Base-by-base conservation (phyloP, 768 basidiomycete genomes). In the Kwoniella dejecticola region DNA sequence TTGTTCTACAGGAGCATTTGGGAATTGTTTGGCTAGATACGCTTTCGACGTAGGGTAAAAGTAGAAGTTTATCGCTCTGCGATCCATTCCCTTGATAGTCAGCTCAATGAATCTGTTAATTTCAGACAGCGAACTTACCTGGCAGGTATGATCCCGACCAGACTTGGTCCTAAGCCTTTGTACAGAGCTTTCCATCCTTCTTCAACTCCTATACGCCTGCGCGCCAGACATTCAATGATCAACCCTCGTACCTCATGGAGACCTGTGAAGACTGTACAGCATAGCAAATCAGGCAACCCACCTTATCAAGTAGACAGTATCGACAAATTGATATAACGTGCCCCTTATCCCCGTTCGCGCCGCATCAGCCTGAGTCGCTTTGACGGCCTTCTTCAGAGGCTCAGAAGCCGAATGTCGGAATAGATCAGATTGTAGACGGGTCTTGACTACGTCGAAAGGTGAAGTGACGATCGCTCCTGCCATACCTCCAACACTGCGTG, bases 361-460 rank as follows among this genome's bases (percentile, higher is more conserved):
- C 30, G 36, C 68, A 57, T 41, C 42, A 23, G 36, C 62, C 40
- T 67, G 77, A 71, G 49, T 81, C 2, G 80, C 79, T 26, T 77
- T 79, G 21, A 78, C 77, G 24, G 78, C 68, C 3, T 71, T 57
- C n/a, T 73, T 60, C 42, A 29, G 42, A 55, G 41, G 57, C 21
- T 46, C 27, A 17, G 33, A 45, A 38, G 45, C 58, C 8, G 33
- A 48, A 38, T 71, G 61, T 53, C 81, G 79, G 74, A 93, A 96
- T 21, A 97, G 81, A 79, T 87, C 87, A 1, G 92, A 95, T 80
- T 99, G 96, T 6, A 98, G 82, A 3, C 96, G 88, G 42, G 96
- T 99, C 81, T 97, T 98, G 64, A 98, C 93, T 30, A 99, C 92
- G 79, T 99, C 96, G 71, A 99, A 95, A 0, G 96, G 95, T 44